Conservation (phyloP, 495 filamentous ascomycete genomes). For the Penicillium canariense region DNA sequence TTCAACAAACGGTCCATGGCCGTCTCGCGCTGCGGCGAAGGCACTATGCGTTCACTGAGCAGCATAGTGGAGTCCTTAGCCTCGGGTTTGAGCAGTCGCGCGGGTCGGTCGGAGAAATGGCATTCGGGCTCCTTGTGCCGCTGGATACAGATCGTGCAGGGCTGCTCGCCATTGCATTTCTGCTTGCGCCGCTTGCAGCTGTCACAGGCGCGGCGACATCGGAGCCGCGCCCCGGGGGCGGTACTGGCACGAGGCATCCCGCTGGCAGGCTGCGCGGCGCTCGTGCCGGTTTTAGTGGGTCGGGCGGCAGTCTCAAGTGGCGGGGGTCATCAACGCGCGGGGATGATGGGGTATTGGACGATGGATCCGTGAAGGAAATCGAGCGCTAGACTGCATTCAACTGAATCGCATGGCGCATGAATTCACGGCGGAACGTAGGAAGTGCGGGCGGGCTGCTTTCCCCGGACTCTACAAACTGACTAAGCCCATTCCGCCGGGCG, state of each 20-base stretch:
- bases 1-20: constrained; percentile 43
- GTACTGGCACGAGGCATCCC: constrained; percentile 42
- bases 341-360: background rate
- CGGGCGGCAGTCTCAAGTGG: background rate
- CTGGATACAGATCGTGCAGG: constrained; percentile 65
- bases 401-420: background rate
- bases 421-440: background rate
- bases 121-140: constrained; percentile 51
- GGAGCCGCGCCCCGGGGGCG: constrained; percentile 36
- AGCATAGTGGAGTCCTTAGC: constrained; percentile 38
- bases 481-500: constrained; percentile 9
- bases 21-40: constrained; percentile 38
- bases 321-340: constrained; percentile 7
- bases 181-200: constrained; percentile 78
- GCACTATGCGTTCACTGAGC: constrained; percentile 36
- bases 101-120: constrained; percentile 45
- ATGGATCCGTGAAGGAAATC: background rate
- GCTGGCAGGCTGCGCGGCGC: constrained; percentile 3
- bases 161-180: constrained; percentile 72
- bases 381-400: background rate
- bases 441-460: constrained; percentile 14
- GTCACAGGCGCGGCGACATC: constrained; percentile 60
- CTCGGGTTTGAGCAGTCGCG: constrained; percentile 36
- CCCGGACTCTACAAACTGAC: constrained; percentile 18
- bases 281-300: constrained; percentile 9